phyloP scores from a whole-genome alignment of 1,284 basidiomycete genomes.

The Rhizoctonia solani region DNA sequence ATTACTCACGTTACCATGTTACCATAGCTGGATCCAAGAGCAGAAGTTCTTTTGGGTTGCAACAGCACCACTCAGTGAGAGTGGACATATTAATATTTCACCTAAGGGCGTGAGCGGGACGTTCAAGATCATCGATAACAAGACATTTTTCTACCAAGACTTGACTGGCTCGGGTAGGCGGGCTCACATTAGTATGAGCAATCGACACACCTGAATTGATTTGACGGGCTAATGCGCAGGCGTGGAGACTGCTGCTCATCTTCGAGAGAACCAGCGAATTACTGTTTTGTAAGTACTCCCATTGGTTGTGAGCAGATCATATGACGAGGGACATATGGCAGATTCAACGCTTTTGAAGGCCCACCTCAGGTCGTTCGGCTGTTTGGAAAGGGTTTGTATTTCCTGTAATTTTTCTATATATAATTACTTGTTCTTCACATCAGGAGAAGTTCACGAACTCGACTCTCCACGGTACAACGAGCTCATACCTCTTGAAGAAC shows the following conservation, averaged over 20 bases:
- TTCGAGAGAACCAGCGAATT: constrained; percentile 60
- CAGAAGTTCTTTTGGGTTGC: constrained; percentile 66
- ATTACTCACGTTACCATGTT: constrained; percentile 4
- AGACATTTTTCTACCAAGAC: constrained; percentile 63
- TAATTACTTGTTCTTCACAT: neutral
- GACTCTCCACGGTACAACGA: constrained; percentile 56
- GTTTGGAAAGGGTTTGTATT: constrained; percentile 59
- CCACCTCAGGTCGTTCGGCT: constrained; percentile 57
- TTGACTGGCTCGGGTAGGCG: constrained; percentile 59
- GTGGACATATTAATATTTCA: constrained; percentile 60
- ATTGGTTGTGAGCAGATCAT: neutral
- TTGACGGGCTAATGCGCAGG: no score
- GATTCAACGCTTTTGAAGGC: constrained; percentile 61
- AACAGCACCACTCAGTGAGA: constrained; percentile 53
- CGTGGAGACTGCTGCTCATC: constrained; percentile 60
- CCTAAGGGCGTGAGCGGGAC: constrained; percentile 53
- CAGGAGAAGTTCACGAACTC: constrained; percentile 56
- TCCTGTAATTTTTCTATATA: constrained; percentile 2
- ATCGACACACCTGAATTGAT: no score
- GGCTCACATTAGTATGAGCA: no score
- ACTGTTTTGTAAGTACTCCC: constrained; percentile 53
- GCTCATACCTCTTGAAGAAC: constrained; percentile 49
- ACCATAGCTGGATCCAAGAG: constrained; percentile 51
- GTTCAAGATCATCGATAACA: constrained; percentile 56
- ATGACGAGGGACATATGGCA: neutral